These are phyloP conservation scores for Daphne laureola DNA, from an alignment of 441 rosid genomes.

Conservation along the genomic window DNA sequence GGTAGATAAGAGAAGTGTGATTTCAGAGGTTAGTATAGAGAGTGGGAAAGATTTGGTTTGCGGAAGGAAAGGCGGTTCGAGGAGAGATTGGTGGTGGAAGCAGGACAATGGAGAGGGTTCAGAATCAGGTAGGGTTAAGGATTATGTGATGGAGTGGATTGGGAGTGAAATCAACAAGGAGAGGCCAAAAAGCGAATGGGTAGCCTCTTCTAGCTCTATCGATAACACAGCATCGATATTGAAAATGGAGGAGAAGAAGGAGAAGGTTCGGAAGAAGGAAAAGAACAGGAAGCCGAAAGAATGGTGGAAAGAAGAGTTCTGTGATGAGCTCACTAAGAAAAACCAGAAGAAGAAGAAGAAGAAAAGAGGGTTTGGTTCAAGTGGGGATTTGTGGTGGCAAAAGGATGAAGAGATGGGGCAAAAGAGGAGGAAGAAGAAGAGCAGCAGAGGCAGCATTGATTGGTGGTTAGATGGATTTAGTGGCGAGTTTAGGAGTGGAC, in stretches of 20 bases:
- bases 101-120: conserved; percentile 59
- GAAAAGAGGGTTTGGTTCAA: conserved; percentile 32
- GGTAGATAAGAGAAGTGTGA: conserved; percentile 41
- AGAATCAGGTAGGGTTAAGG: conserved; percentile 75
- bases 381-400: conserved; percentile 68
- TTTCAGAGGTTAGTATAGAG: conserved; percentile 43
- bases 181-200: conserved; percentile 51
- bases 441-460: conserved; percentile 59
- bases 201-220: conserved; percentile 20
- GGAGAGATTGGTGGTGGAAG: conserved; percentile 92
- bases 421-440: conserved; percentile 38
- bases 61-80: conserved; percentile 42
- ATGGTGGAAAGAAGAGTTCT: conserved; percentile 97
- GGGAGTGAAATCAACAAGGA: conserved; percentile 84
- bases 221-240: conserved; percentile 22
- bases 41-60: conserved; percentile 34
- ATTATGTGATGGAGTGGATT: conserved; percentile 93
- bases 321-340: conserved; percentile 70
- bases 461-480: conserved; percentile 80
- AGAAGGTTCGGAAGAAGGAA: conserved; percentile 29
- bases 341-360: conserved; percentile 49
- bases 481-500: conserved; percentile 47
- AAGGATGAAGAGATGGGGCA: conserved; percentile 37
- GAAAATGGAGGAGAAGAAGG: conserved; percentile 37
- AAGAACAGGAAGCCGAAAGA: conserved; percentile 70